Conservation (phyloP, 140 eudicot species). For the Bidens hawaiensis region DNA sequence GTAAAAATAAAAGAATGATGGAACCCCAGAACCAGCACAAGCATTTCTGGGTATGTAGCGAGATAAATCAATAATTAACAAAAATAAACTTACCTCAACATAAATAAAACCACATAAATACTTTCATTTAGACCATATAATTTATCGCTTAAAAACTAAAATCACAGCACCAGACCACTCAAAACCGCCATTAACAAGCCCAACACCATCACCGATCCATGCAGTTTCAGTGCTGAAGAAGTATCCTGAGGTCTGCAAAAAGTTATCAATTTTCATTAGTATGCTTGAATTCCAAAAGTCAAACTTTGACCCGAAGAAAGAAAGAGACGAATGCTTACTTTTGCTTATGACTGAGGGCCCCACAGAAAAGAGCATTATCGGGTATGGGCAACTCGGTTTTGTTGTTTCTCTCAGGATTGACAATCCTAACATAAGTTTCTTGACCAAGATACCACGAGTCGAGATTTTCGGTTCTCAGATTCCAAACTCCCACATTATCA, state of each 20-base stretch:
- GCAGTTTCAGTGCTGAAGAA: conserved; percentile 36
- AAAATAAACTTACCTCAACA: conserved; percentile 21
- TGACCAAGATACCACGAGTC: conserved; percentile 99
- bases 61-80: conserved; percentile 26
- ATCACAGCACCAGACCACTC: conserved; percentile 23
- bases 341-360: conserved; percentile 69
- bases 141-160: conserved; percentile 11
- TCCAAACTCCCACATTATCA: conserved; percentile 96
- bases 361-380: conserved; percentile 86
- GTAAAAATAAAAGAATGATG: conserved; percentile 39
- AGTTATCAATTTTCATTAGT: background rate
- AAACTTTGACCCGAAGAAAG: background rate
- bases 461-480: conserved; percentile 87
- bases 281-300: conserved; percentile 4
- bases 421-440: conserved; percentile 81
- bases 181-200: conserved; percentile 25
- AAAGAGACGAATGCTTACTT: conserved; percentile 46
- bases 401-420: conserved; percentile 71
- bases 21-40: conserved; percentile 20
- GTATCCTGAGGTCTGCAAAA: conserved; percentile 63
- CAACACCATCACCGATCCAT: conserved; percentile 24
- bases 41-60: conserved; percentile 10
- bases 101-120: conserved; percentile 8
- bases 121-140: background rate
- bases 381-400: conserved; percentile 87